Conservation (phyloP, 352 stramenopile genomes). For the Phytophthora tentaculata region DNA sequence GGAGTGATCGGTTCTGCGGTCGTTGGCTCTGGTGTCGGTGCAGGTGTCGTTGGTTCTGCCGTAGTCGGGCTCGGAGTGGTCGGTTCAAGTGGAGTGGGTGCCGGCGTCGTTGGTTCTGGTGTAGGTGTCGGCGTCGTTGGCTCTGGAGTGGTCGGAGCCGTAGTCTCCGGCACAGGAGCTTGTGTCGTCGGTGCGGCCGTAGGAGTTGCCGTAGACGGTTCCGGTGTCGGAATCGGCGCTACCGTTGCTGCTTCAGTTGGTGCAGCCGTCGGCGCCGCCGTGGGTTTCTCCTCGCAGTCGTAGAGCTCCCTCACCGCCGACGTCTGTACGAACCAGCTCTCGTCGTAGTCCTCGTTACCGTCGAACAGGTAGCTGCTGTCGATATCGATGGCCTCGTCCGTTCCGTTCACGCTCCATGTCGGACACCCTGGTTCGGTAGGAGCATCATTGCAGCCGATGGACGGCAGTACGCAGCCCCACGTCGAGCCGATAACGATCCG, state of each 20-base stretch:
- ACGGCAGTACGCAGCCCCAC: slow-evolving; percentile 47
- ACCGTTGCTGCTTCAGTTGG: background rate
- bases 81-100: background rate
- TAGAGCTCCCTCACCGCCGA: slow-evolving; percentile 26
- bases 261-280: slow-evolving; percentile 4
- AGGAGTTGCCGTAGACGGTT: slow-evolving; percentile 4
- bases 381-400: slow-evolving; percentile 16
- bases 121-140: slow-evolving; percentile 6
- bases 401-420: slow-evolving; percentile 17
- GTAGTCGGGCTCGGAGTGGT: background rate
- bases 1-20: background rate
- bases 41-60: background rate
- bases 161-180: slow-evolving; percentile 3
- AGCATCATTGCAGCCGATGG: slow-evolving; percentile 27
- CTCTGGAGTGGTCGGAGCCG: background rate
- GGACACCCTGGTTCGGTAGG: slow-evolving; percentile 9
- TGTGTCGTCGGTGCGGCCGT: slow-evolving; percentile 1
- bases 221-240: slow-evolving; percentile 1
- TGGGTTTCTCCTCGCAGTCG: slow-evolving; percentile 27
- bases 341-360: slow-evolving; percentile 29
- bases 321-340: slow-evolving; percentile 37
- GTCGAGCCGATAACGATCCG: slow-evolving; percentile 23
- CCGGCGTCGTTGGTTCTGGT: slow-evolving; percentile 5
- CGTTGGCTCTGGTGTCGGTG: background rate
- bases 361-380: slow-evolving; percentile 26